Conservation (phyloP, 108 stramenopile species). For the Skeletonema potamos region DNA sequence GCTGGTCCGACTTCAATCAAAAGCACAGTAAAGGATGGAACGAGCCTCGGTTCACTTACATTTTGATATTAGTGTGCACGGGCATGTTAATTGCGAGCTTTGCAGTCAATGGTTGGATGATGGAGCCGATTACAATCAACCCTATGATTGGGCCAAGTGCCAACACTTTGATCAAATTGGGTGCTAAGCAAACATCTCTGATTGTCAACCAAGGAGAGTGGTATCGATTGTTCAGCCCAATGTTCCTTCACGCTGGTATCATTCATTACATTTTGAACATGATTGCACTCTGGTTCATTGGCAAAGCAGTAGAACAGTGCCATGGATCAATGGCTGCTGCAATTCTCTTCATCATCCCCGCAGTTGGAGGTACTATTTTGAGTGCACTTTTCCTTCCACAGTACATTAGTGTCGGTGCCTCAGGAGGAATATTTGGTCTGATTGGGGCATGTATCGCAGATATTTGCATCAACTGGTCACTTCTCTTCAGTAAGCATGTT, state of each 20-base stretch:
- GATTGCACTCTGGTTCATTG: conserved; percentile 86
- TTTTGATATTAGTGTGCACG: conserved; percentile 60
- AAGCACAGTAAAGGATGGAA: conserved; percentile 54
- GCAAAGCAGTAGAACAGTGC: conserved; percentile 85
- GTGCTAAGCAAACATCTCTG: conserved; percentile 80
- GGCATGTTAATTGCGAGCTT: conserved; percentile 60
- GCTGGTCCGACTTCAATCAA: conserved; percentile 77
- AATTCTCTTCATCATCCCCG: conserved; percentile 81
- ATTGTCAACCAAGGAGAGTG: conserved; percentile 89
- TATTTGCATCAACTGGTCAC: conserved; percentile 88
- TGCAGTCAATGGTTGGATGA: conserved; percentile 75
- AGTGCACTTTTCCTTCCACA: conserved; percentile 90
- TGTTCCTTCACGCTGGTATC: conserved; percentile 94
- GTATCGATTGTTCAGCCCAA: conserved; percentile 85
- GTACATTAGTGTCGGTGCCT: conserved; percentile 90
- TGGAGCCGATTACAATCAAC: conserved; percentile 84
- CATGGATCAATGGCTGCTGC: conserved; percentile 73
- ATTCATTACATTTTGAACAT: conserved; percentile 95
- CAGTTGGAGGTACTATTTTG: conserved; percentile 86
- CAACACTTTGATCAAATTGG: conserved; percentile 79
- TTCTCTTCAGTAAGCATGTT: conserved; percentile 66
- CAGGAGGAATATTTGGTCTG: conserved; percentile 93
- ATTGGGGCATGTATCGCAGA: conserved; percentile 89
- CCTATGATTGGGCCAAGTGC: conserved; percentile 89
- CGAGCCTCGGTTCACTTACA: conserved; percentile 75